A percentile compares a stretch with the other conserved stretches of the same genome.
Conservation (phyloP, 345 rosid genomes). For the Iberis pinnata region DNA sequence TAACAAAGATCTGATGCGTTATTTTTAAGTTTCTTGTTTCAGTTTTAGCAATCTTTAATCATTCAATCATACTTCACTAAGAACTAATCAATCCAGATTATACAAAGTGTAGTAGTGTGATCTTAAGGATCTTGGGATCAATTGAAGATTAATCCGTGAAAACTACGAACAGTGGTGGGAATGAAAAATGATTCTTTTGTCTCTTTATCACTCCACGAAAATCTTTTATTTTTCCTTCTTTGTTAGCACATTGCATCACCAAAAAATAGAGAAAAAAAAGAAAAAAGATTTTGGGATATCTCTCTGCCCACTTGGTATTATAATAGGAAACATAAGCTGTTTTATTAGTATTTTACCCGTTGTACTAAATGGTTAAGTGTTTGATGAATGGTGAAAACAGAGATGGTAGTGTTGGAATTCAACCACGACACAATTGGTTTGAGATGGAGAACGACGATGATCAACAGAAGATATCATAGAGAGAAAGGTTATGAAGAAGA, state of each 20-base stretch:
- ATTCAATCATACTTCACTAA: no score
- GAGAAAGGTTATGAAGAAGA: constrained; percentile 82
- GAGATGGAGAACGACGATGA: constrained; percentile 57
- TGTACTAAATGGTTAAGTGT: constrained; percentile 1
- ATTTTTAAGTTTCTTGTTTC: no score
- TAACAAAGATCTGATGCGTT: no score
- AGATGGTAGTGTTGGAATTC: constrained; percentile 39
- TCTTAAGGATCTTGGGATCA: no score
- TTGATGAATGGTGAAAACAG: constrained; percentile 37
- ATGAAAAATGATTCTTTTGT: constrained; percentile 46
- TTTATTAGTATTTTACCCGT: constrained; percentile 6
- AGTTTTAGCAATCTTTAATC: no score
- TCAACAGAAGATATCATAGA: constrained; percentile 55
- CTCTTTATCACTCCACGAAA: constrained; percentile 15
- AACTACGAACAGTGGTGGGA: constrained; percentile 17
- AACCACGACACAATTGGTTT: constrained; percentile 66
- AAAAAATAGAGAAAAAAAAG: constrained; percentile 7
- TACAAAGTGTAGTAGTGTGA: no score
- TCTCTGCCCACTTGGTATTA: constrained; percentile 12
- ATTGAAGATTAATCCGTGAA: no score
- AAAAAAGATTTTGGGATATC: constrained; percentile 4
- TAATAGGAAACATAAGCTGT: no score
- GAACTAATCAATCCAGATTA: no score
- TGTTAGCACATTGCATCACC: constrained; percentile 24
- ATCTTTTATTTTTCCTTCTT: background rate